Conservation (phyloP, 495 filamentous ascomycete genomes). For the Pseudoneurospora amorphoporcata region DNA sequence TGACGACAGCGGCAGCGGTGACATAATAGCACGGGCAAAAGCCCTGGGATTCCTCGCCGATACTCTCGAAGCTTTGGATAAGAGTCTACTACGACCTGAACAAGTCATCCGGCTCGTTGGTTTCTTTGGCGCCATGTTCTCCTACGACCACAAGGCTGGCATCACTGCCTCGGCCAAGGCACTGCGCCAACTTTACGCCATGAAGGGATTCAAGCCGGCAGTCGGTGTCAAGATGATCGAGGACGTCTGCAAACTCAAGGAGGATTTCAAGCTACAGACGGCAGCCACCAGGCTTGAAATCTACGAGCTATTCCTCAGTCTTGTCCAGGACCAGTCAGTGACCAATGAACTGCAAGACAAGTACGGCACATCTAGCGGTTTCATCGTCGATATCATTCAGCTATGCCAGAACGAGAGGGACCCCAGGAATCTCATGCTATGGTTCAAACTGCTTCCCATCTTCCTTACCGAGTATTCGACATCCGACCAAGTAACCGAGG, state of each 20-base stretch:
- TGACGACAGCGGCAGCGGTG: conserved; percentile 21
- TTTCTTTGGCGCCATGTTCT: conserved; percentile 42
- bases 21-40: conserved; percentile 33
- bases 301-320: conserved; percentile 33
- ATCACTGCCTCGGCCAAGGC: conserved; percentile 38
- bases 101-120: conserved; percentile 32
- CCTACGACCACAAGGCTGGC: conserved; percentile 39
- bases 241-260: conserved; percentile 32
- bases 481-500: conserved; percentile 29
- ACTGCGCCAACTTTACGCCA: conserved; percentile 29
- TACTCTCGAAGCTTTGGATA: conserved; percentile 31
- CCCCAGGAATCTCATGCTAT: conserved; percentile 36
- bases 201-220: conserved; percentile 35
- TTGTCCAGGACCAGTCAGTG: conserved; percentile 27
- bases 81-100: conserved; percentile 27
- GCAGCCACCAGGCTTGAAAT: conserved; percentile 35
- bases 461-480: conserved; percentile 31
- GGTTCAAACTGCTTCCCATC: conserved; percentile 33
- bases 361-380: conserved; percentile 27
- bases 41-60: conserved; percentile 37
- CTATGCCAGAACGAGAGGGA: conserved; percentile 39
- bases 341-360: conserved; percentile 30
- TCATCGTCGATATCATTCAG: conserved; percentile 29
- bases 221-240: conserved; percentile 32
- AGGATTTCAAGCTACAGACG: conserved; percentile 37